phyloP scores from a whole-genome alignment of 805 yeast species.

The Ogataea angusta region DNA sequence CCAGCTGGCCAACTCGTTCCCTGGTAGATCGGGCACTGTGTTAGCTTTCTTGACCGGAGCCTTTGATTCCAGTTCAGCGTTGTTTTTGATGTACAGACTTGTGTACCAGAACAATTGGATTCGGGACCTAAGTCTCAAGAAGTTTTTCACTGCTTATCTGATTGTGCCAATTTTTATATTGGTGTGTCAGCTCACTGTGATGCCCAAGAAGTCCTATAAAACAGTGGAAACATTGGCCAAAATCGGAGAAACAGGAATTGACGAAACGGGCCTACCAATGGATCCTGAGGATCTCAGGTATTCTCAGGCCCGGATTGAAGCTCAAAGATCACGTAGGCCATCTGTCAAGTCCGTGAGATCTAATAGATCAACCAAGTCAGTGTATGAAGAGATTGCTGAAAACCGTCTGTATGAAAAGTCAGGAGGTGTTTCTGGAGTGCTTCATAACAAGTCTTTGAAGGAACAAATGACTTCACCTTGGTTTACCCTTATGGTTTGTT shows the following conservation, averaged over 20 bases:
- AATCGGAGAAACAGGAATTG: conserved; percentile 68
- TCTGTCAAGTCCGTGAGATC: conserved; percentile 46
- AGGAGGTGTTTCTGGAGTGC: conserved; percentile 73
- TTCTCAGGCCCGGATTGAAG: conserved; percentile 15
- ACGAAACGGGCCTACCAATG: conserved; percentile 62
- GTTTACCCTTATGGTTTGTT: conserved; percentile 73
- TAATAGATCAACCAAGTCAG: conserved; percentile 43
- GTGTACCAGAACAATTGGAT: conserved; percentile 47
- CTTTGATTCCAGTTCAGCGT: conserved; percentile 88
- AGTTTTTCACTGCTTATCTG: conserved; percentile 65
- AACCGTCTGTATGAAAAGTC: conserved; percentile 46
- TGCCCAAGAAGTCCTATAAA: conserved; percentile 78
- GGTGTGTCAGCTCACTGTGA: conserved; percentile 66
- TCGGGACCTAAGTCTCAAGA: conserved; percentile 41
- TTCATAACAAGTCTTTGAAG: conserved; percentile 53
- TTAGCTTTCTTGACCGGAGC: conserved; percentile 89
- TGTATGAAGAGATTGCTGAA: conserved; percentile 66
- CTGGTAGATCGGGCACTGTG: conserved; percentile 74
- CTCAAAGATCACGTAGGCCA: conserved; percentile 28
- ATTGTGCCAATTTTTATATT: conserved; percentile 77
- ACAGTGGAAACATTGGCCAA: conserved; percentile 66
- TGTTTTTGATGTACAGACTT: conserved; percentile 71
- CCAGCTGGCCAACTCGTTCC: conserved; percentile 86
- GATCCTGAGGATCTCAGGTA: conserved; percentile 42
- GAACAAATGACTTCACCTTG: conserved; percentile 56